phyloP scores from a whole-genome alignment of 306 rosid genomes.

The Gynostemma pentaphyllum region DNA sequence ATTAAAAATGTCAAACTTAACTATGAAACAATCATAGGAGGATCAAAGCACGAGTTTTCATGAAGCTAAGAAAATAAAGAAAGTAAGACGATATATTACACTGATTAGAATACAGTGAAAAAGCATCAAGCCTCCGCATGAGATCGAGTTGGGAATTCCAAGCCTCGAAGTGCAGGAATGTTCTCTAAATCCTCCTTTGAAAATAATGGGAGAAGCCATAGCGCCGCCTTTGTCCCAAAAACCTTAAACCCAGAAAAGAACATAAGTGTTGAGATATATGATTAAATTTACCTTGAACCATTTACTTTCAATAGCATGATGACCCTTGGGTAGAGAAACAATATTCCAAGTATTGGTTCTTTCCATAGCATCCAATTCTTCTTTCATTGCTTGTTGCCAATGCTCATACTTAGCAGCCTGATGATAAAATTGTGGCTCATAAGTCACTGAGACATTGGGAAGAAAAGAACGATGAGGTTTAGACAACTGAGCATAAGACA shows the following conservation, averaged over 20 bases:
- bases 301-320: no score
- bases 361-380: no score
- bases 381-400: no score
- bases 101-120: neutral
- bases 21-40: neutral
- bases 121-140: conserved; percentile 49
- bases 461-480: no score
- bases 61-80: neutral
- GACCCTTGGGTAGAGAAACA: no score
- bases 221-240: conserved; percentile 72
- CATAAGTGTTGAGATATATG: no score
- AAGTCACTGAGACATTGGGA: no score
- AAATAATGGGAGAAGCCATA: conserved; percentile 71
- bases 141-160: conserved; percentile 65
- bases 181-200: conserved; percentile 66
- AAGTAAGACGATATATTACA: neutral
- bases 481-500: no score
- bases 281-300: no score
- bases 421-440: no score
- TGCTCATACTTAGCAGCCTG: no score
- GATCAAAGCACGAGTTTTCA: neutral
- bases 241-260: conserved; percentile 33
- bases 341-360: no score
- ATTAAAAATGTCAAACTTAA: neutral
- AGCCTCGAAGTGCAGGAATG: conserved; percentile 65